These are phyloP conservation scores for Salix brachista DNA, from an alignment of 345 rosid genomes.

Conservation along the genomic window DNA sequence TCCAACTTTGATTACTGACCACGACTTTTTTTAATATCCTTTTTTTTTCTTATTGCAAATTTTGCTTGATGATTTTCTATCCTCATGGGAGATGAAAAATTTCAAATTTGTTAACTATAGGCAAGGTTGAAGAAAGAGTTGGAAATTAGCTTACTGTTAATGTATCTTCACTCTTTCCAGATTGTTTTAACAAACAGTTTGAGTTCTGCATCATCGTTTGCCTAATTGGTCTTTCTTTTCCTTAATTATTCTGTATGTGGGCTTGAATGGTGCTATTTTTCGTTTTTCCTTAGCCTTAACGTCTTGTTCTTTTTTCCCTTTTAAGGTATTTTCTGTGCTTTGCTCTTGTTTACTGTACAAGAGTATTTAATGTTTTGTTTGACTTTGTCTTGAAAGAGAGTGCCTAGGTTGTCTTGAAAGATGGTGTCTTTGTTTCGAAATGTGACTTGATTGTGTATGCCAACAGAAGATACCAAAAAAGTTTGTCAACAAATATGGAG, in stretches of 20 bases:
- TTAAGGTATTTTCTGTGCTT: background rate
- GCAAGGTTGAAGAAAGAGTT: background rate
- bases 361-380: background rate
- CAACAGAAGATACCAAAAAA: slow-evolving; percentile 35
- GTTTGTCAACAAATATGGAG: slow-evolving; percentile 36
- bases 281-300: background rate
- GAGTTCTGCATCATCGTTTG: background rate
- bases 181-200: background rate
- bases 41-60: background rate
- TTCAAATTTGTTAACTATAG: background rate
- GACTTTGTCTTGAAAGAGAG: background rate
- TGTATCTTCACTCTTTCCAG: background rate
- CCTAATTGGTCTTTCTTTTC: background rate
- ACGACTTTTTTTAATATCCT: background rate
- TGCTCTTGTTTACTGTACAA: background rate
- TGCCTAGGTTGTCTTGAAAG: background rate
- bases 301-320: background rate
- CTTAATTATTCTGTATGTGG: background rate
- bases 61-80: background rate
- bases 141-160: background rate
- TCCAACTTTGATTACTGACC: background rate
- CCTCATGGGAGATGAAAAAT: background rate
- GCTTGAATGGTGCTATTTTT: background rate
- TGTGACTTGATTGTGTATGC: slow-evolving; percentile 4
- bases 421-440: background rate